Evolutionary conservation across 2,329 filamentous ascomycete species (phyloP).

Genomic region (Balansia obtecta): DNA sequence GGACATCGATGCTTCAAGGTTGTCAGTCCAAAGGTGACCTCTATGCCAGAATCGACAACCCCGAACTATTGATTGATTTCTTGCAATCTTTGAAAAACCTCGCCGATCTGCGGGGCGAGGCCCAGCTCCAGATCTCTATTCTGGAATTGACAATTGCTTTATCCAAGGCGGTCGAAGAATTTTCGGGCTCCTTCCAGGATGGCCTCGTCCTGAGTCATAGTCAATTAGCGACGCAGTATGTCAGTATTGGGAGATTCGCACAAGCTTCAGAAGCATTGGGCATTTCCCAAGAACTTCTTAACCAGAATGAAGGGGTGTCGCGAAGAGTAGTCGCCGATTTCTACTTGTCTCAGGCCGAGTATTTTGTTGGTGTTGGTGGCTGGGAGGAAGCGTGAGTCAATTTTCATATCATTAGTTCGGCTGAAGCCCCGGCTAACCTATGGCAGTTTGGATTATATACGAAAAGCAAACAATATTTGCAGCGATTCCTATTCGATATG

Average conservation of each 20-base stretch:
- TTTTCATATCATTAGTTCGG: neutral
- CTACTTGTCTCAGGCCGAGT: conserved; percentile 63
- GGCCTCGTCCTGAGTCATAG: conserved; percentile 33
- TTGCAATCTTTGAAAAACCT: conserved; percentile 39
- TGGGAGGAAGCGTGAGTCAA: conserved; percentile 43
- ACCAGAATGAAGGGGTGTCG: conserved; percentile 23
- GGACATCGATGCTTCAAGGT: conserved; percentile 29
- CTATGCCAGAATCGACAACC: conserved; percentile 33
- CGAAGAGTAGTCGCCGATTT: conserved; percentile 36
- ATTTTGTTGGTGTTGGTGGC: conserved; percentile 55
- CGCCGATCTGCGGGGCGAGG: conserved; percentile 37
- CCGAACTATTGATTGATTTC: conserved; percentile 34
- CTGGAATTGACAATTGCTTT: conserved; percentile 33
- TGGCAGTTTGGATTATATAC: conserved; percentile 19
- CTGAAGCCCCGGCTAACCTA: neutral
- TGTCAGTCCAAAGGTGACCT: conserved; percentile 29
- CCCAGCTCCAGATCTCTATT: conserved; percentile 31
- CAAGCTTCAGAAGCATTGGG: conserved; percentile 42
- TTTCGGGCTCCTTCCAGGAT: conserved; percentile 20
- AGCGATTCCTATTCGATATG: conserved; percentile 17
- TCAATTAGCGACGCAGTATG: conserved; percentile 38
- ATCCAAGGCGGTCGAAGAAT: conserved; percentile 22
- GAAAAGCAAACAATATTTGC: conserved; percentile 27
- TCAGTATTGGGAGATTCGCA: conserved; percentile 37
- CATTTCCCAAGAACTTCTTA: conserved; percentile 38